Evolutionary conservation across 2,329 filamentous ascomycete species (phyloP).

Genomic region (Lecanicillium sp.): DNA sequence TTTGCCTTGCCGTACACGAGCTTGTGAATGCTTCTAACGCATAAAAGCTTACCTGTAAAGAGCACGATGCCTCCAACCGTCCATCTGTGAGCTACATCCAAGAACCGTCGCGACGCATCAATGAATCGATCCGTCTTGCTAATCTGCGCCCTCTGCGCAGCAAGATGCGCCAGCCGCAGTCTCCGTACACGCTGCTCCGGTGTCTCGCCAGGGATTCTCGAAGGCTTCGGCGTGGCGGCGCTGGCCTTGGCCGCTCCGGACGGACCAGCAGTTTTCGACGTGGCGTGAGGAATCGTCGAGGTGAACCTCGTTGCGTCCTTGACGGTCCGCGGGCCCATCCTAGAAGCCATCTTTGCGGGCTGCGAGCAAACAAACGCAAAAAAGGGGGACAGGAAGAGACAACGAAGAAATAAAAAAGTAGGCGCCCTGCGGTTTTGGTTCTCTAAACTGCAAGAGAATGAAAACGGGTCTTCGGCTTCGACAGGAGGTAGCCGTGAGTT

Average conservation of each 20-base stretch:
- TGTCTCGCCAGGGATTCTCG: conserved; percentile 44
- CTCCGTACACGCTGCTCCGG: conserved; percentile 63
- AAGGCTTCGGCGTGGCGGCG: conserved; percentile 16
- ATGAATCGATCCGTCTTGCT: conserved; percentile 45
- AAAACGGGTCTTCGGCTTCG: conserved; percentile 5
- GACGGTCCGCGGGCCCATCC: conserved; percentile 56
- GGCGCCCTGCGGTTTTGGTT: conserved; percentile 3
- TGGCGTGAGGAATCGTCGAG: conserved; percentile 52
- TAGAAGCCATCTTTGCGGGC: conserved; percentile 27
- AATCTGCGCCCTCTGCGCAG: conserved; percentile 52
- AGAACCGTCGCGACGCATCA: conserved; percentile 37
- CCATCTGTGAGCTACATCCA: conserved; percentile 49
- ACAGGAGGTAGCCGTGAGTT: conserved; percentile 7
- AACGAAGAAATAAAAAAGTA: background rate
- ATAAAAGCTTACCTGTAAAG: conserved; percentile 41
- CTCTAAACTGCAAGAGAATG: conserved; percentile 1
- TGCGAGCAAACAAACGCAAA: background rate
- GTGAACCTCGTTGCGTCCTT: conserved; percentile 70
- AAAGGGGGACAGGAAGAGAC: background rate
- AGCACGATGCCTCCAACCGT: conserved; percentile 47
- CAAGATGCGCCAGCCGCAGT: conserved; percentile 58
- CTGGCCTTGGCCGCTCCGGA: conserved; percentile 18
- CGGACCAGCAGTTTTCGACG: conserved; percentile 46
- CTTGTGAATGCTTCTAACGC: no score
- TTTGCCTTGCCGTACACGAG: no score